Evolutionary conservation across 2,329 filamentous ascomycete species (phyloP), one percentile per base, ranked within the genome.

Genomic region (Plectosphaerella cucumerina): DNA sequence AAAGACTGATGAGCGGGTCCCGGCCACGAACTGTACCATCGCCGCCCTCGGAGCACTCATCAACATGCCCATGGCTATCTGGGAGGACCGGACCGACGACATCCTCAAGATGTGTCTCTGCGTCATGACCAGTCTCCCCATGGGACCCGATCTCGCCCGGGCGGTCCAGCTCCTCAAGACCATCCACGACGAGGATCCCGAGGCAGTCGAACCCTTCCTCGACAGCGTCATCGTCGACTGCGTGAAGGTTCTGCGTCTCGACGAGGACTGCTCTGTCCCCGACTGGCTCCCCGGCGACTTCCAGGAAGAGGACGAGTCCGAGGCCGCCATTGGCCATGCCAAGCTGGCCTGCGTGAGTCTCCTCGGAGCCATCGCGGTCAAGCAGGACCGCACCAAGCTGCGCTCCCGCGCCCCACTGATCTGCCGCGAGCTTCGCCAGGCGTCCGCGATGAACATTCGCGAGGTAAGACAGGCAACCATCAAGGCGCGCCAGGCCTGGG

Each of bases 21-120:
- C 58, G 58, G 9, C 53, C 56, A 65, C 62, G 1, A 75, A 74
- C 53, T 74, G 73, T 48, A 70, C 76, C 26, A 68, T 80, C 23
- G 73, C 71, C 3, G 69, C 76, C 6, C 67, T 84, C 5, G 65
- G 74, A 0, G 68, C 79, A 44, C 65, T 81, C 8, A 74, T 70
- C 53, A 72, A 80, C 59, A 71, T 82, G 51, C 65, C 64, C 17
- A 80, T 75, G 48, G 60, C 69, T 2, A 71, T 81, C 17, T 84
- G 80, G 60, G 71, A 80, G 42, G 71, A 75, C 15, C 79, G 84
- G 46, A 64, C 72, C 1, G 68, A 68, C 4, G 62, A 65, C 31
- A 67, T 83, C 6, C 64, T 80, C 3, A 72, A 76, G 9, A 66
- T 82, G 15, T 69, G 76, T 6, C 73, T 84, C 31, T 70, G 71